Evolutionary conservation across 176 grass and related monocot genomes (phyloP).

Genomic region (Bothriochloa decipiens): DNA sequence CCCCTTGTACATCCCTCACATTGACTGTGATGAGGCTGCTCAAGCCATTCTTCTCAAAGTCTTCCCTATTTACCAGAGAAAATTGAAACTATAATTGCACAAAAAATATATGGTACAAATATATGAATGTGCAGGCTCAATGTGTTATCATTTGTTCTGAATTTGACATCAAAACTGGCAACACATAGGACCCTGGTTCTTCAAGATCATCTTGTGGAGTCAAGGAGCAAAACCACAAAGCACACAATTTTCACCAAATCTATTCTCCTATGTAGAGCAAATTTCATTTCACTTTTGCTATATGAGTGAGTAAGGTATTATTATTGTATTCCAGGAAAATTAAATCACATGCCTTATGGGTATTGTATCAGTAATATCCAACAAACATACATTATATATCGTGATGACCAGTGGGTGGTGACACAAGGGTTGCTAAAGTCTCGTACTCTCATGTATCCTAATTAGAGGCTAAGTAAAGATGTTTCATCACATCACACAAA

Average conservation of each 20-base stretch:
- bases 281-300: background rate
- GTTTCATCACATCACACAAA: background rate
- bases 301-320: background rate
- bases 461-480: background rate
- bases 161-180: background rate
- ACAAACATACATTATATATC: background rate
- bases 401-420: too few species aligned
- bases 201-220: background rate
- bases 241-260: background rate
- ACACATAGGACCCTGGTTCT: background rate
- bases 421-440: background rate
- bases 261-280: background rate
- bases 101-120: too few species aligned
- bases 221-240: background rate
- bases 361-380: background rate
- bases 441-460: background rate
- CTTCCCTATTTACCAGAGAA: too few species aligned
- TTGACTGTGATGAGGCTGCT: conserved; percentile 72
- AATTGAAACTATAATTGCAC: too few species aligned
- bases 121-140: too few species aligned
- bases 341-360: background rate
- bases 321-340: background rate
- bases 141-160: too few species aligned
- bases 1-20: conserved; percentile 79
- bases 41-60: conserved; percentile 35